Percentiles rank a stretch among this genome's conserved stretches.
Conservation (phyloP, 768 basidiomycete species). For the Tephrocybe sp. region DNA sequence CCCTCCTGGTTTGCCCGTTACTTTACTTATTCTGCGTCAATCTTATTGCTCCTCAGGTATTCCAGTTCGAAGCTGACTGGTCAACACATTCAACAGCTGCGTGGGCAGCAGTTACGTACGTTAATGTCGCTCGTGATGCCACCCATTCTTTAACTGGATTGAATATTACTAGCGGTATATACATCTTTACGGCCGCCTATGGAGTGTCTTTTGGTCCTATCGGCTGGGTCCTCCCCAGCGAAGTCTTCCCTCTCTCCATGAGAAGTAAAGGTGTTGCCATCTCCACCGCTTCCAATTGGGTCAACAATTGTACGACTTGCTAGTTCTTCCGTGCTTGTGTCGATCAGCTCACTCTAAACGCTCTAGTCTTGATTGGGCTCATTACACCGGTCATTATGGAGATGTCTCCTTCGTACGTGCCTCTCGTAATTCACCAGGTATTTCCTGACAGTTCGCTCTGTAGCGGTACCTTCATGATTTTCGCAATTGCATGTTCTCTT, state of each 20-base stretch:
- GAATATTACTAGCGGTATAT: slow-evolving; percentile 47
- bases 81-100: slow-evolving; percentile 51
- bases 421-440: not conserved
- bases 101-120: slow-evolving; percentile 69
- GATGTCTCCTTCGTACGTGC: slow-evolving; percentile 52
- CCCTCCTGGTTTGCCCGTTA: slow-evolving; percentile 47
- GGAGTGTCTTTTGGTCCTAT: slow-evolving; percentile 78
- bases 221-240: slow-evolving; percentile 81
- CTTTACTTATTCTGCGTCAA: not conserved
- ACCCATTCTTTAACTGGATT: not conserved
- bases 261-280: slow-evolving; percentile 81
- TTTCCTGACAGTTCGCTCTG: not conserved
- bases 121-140: not conserved
- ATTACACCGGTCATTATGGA: slow-evolving; percentile 67
- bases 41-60: slow-evolving; percentile 33
- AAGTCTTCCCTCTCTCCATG: slow-evolving; percentile 78
- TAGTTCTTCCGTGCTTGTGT: not conserved
- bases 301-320: slow-evolving; percentile 71
- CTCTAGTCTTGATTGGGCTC: slow-evolving; percentile 72
- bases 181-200: slow-evolving; percentile 74
- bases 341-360: no score
- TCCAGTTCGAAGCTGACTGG: slow-evolving; percentile 56
- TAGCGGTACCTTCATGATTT: slow-evolving; percentile 68
- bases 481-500: slow-evolving; percentile 58
- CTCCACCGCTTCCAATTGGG: slow-evolving; percentile 84